phyloP scores from a whole-genome alignment of 2,329 filamentous ascomycete species.

The Fusarium avenaceum region DNA sequence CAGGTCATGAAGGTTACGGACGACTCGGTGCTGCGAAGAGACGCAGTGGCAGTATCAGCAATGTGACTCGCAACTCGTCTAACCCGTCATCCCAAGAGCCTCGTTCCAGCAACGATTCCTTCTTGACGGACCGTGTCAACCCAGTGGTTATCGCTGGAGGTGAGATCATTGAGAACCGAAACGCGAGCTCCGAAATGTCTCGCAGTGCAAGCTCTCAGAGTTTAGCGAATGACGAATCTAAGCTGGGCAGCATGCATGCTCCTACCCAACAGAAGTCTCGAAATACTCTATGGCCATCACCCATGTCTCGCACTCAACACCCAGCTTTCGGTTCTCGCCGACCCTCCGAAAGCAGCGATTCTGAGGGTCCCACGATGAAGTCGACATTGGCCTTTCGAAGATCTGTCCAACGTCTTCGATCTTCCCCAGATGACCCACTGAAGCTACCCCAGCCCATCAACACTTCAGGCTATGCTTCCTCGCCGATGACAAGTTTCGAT shows the following conservation, averaged over 20 bases:
- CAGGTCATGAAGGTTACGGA: conserved; percentile 90
- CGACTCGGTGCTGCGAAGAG: conserved; percentile 72
- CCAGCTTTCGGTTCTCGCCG: conserved; percentile 52
- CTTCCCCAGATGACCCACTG: conserved; percentile 60
- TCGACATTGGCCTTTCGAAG: conserved; percentile 68
- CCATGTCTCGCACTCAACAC: conserved; percentile 58
- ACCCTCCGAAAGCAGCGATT: conserved; percentile 70
- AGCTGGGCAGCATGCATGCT: conserved; percentile 56
- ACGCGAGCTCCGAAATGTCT: conserved; percentile 63
- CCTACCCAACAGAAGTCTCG: conserved; percentile 58
- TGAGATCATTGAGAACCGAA: conserved; percentile 71
- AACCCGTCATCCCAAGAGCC: conserved; percentile 67
- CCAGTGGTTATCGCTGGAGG: conserved; percentile 77
- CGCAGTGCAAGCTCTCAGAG: conserved; percentile 67
- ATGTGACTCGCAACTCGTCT: conserved; percentile 59
- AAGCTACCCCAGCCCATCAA: conserved; percentile 68
- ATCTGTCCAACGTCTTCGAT: conserved; percentile 66
- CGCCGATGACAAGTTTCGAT: conserved; percentile 69
- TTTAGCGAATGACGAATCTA: conserved; percentile 57
- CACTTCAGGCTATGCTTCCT: conserved; percentile 59
- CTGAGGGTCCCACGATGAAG: conserved; percentile 62
- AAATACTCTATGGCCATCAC: conserved; percentile 67
- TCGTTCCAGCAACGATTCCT: conserved; percentile 65
- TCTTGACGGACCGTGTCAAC: conserved; percentile 72
- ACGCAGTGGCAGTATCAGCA: conserved; percentile 72